Percentiles rank a stretch among this genome's conserved stretches.
phyloP scores from a whole-genome alignment of 106 monocot species.

The Allium sativum region DNA sequence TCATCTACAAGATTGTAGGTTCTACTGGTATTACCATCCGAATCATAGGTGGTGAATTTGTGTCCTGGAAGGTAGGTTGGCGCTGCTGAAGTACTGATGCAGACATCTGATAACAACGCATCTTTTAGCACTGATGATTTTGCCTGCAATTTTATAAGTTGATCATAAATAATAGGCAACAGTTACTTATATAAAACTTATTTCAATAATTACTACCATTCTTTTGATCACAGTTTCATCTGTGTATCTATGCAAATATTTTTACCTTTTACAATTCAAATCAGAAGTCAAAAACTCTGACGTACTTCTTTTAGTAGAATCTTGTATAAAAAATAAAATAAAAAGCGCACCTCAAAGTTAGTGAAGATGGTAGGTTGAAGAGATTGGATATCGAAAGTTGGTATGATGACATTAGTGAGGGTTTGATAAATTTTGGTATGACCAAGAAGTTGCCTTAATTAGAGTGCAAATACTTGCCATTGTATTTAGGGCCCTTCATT shows the following conservation, averaged over 20 bases:
- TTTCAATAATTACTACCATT: no score
- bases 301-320: no score
- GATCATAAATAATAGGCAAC: background rate
- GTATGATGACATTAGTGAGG: conserved; percentile 44
- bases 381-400: conserved; percentile 44
- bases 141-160: background rate
- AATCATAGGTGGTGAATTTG: conserved; percentile 26
- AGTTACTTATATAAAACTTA: no score
- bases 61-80: conserved; percentile 56
- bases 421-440: conserved; percentile 29
- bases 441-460: conserved; percentile 22
- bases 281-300: no score
- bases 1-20: conserved; percentile 51
- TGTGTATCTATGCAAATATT: background rate
- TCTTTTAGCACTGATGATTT: conserved; percentile 2
- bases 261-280: no score
- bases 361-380: conserved; percentile 53
- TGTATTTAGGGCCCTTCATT: background rate
- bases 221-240: background rate
- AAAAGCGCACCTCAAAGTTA: conserved; percentile 27
- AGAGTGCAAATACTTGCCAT: conserved; percentile 1
- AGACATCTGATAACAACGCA: conserved; percentile 35
- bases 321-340: background rate
- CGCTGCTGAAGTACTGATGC: conserved; percentile 49
- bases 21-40: conserved; percentile 8